phyloP scores from a whole-genome alignment of 139 green algal species.

The Axilococcus clingmanii region DNA sequence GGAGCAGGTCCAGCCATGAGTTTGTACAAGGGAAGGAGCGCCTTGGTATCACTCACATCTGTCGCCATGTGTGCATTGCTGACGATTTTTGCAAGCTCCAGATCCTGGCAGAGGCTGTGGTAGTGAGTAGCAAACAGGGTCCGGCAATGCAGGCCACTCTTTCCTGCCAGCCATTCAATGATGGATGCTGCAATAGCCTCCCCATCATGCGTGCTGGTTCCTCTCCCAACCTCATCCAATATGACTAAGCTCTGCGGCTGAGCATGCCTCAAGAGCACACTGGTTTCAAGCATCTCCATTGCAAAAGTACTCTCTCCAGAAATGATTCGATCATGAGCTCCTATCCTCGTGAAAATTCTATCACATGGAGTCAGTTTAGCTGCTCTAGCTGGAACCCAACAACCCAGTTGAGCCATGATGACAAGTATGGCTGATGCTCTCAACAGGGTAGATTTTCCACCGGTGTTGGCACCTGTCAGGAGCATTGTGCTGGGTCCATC shows the following conservation, averaged over 20 bases:
- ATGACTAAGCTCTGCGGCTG: slow-evolving; percentile 36
- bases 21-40: slow-evolving; percentile 16
- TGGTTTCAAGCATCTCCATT: slow-evolving; percentile 54
- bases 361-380: slow-evolving; percentile 24
- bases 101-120: slow-evolving; percentile 50
- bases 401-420: slow-evolving; percentile 44
- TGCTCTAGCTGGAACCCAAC: slow-evolving; percentile 23
- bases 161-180: slow-evolving; percentile 1
- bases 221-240: slow-evolving; percentile 69
- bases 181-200: slow-evolving; percentile 64
- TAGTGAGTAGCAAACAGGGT: slow-evolving; percentile 91
- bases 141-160: slow-evolving; percentile 21
- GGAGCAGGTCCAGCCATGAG: slow-evolving; percentile 23
- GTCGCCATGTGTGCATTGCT: slow-evolving; percentile 37
- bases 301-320: slow-evolving; percentile 39
- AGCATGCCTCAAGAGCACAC: slow-evolving; percentile 23
- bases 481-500: slow-evolving; percentile 31
- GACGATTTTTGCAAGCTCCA: slow-evolving; percentile 1
- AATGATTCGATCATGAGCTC: slow-evolving; percentile 41
- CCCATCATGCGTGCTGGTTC: slow-evolving; percentile 52
- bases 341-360: slow-evolving; percentile 41
- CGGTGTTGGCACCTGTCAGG: slow-evolving; percentile 55
- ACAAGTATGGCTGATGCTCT: slow-evolving; percentile 31
- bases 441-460: slow-evolving; percentile 46
- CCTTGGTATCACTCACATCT: background rate